Evolutionary conservation across 1,284 basidiomycete species (phyloP).

Genomic region (Pascua sp.): DNA sequence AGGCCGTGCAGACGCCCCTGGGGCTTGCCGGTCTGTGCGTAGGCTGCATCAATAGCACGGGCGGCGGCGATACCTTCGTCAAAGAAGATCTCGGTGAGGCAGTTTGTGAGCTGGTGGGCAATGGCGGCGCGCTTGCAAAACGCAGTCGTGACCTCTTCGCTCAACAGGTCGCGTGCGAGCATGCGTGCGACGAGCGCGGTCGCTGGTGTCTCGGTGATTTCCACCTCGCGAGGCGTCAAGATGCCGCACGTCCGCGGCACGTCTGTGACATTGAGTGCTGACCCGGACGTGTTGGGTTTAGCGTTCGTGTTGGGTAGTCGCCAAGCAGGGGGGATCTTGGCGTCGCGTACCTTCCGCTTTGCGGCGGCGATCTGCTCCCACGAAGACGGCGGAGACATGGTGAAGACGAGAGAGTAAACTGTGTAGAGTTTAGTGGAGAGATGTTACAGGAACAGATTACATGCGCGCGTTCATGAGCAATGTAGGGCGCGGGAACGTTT

Average conservation of each 20-base stretch:
- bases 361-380: constrained; percentile 57
- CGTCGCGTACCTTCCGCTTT: constrained; percentile 55
- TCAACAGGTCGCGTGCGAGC: constrained; percentile 63
- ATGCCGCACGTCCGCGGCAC: constrained; percentile 62
- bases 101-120: constrained; percentile 66
- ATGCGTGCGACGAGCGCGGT: constrained; percentile 26
- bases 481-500: too few species aligned
- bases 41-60: constrained; percentile 45
- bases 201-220: constrained; percentile 59
- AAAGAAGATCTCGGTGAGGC: constrained; percentile 49
- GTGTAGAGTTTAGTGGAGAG: too few species aligned
- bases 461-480: too few species aligned
- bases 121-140: constrained; percentile 74
- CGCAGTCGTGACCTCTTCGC: constrained; percentile 49
- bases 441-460: too few species aligned
- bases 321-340: constrained; percentile 61
- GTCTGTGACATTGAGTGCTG: constrained; percentile 53
- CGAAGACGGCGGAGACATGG: too few species aligned
- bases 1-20: constrained; percentile 51
- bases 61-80: constrained; percentile 44
- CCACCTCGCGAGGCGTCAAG: constrained; percentile 59
- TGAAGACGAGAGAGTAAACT: too few species aligned
- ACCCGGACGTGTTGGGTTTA: not conserved
- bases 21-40: constrained; percentile 40
- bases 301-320: constrained; percentile 27